Evolutionary conservation across 768 basidiomycete genomes (phyloP), one percentile per base, ranked within the genome.

Genomic region (Psilocybe subaeruginosa): DNA sequence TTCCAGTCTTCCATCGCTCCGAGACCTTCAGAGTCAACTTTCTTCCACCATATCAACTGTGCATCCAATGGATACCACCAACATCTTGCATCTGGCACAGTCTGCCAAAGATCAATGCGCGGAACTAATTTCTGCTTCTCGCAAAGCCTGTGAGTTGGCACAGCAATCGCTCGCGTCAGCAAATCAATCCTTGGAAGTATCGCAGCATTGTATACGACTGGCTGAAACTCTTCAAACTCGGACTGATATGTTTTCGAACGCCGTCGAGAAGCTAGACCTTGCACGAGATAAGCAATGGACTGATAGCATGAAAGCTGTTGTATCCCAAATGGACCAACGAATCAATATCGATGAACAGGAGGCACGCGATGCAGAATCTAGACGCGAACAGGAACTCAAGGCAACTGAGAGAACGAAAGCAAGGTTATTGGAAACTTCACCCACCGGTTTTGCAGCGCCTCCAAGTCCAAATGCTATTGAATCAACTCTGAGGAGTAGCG

Each of bases 91-190:
- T 50, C 52, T 68, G 29, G 64, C 68, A 17, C 70, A 74, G 61
- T 57, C 64, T 9, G 69, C 70, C 19, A 68, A 73, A 33, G 61
- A 63, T 12, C 62, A 73, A 43, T 70, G 68, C n/a, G 55, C 64
- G 8, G 62, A 65, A 30, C 65, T 71, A 8, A 23, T 71, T 2
- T 56, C 70, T 2, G 61, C 68, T 4, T 72, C 74, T 4, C 70
- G 73, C 39, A 64, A 63, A 57, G 74, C 72, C 0, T 64, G 69
- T 27, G 59, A 60, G 9, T 67, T 73, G 41, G 73, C 77, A 4
- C 69, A 76, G 60, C 72, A 74, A 56, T 73, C 74, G 6, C 33
- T 76, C 2, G 57, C 57, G 0, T 58, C 68, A 2, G 74, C 73
- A 3, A 70, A 69, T 48, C 70, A 72, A 31, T 69, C 74, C 2